Base-by-base conservation (phyloP, 306 rosid species). In the Crotalaria pallida region DNA sequence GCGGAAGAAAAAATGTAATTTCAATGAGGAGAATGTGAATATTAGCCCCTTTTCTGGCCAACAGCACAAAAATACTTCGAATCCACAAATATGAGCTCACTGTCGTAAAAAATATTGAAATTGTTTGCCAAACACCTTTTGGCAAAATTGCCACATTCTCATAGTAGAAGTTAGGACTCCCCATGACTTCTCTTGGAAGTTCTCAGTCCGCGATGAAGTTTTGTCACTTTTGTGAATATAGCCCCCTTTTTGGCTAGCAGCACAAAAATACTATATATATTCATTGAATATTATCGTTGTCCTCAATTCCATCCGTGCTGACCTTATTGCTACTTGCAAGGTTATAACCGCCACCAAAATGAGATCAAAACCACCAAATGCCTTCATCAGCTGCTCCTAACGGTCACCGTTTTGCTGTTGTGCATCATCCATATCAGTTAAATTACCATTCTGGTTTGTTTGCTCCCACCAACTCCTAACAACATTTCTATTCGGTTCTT, bases 401-500 rank as follows among this genome's bases (percentile, higher is more conserved):
- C 83, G 83, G 2, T 84, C 85, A 0, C 71, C 83, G 49, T 88
- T 49, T 44, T 91, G 74, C 75, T 59, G 77, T 45, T 75, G 88
- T 29, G 91, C 92, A 33, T 91, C 99, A 0, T 62, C 88, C 10
- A 91, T 53, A 72, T 95, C 92, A 43, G 70, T 19, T 61, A 94
- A 63, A 58, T 76, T 80, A 13, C 99, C 99, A 44, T 61, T 89
- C 79, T 95, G 99, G 72, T 82, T 94, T 0, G 97, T 94, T 71
- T 94, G 99, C 71, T 94, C 99, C 99, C 99, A 94, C 97, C 99
- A 94, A 53, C 96, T 76, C 71, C 95, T 81, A 0, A 94, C 87
- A 1, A 89, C 87, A 38, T 84, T 87, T 40, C 97, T 81, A 55
- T 89, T 94, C 58, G 83, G 96, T 22, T 80, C 89, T n/a, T n/a